Evolutionary conservation across 192 early-diverging fungal species (phyloP).

Genomic region (Allomyces macrogynus): DNA sequence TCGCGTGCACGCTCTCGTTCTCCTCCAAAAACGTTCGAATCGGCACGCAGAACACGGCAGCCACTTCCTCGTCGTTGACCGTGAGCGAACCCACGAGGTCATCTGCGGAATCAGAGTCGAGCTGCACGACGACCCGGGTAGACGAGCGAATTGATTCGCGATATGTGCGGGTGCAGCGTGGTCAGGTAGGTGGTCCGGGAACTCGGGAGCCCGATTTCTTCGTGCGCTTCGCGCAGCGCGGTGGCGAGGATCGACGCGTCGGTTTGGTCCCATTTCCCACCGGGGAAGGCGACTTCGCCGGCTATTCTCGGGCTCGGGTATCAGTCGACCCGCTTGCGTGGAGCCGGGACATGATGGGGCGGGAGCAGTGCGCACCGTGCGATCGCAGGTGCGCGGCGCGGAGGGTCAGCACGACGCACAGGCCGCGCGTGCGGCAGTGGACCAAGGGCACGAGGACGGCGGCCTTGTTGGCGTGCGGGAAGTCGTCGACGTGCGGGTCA

Average conservation of each 20-base stretch:
- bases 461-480: background rate
- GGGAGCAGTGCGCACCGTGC: background rate
- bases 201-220: constrained; percentile 15
- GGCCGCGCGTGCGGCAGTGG: background rate
- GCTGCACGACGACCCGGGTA: background rate
- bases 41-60: background rate
- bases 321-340: too few relatives aligned
- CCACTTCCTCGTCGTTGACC: background rate
- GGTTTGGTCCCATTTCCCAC: constrained; percentile 5
- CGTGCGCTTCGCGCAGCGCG: constrained; percentile 20
- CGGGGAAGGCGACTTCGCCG: background rate
- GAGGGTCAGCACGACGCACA: background rate
- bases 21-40: background rate
- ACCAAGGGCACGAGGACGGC: background rate
- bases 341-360: too few relatives aligned
- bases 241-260: constrained; percentile 13
- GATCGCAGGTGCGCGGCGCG: background rate
- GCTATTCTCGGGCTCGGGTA: too few relatives aligned
- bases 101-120: background rate
- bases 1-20: background rate
- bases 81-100: background rate
- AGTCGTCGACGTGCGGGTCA: background rate
- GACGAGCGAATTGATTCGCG: background rate
- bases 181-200: background rate
- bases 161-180: background rate